Evolutionary conservation across 805 yeast genomes (phyloP), one percentile per base, ranked within the genome.

Genomic region (Candida dendrica): DNA sequence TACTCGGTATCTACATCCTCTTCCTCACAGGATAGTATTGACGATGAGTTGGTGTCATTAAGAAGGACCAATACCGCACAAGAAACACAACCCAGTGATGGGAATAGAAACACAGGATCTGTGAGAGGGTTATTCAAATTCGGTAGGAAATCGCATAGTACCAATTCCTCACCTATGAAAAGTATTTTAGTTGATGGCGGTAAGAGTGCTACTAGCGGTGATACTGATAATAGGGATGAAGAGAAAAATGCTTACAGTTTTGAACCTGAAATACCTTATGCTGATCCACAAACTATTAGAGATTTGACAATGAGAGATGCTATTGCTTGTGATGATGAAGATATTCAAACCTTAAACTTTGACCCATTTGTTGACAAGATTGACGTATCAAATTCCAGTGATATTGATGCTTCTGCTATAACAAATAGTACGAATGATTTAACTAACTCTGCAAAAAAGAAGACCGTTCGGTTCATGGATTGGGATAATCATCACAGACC

Each of bases 1-100:
- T 32, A 32, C 19, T 32, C 34, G 16, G 17, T 15, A 4, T 32
- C 34, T 5, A 13, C 34, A 15, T 32, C 34, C 13, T 32, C 34
- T 8, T 42, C 47, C 18, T 27, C 40, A 10, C 34, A 19, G 15
- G 48, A 45, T 15, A 45, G 47, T 22, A 41, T 35, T 3, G 14
- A 36, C 4, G 42, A 33, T 14, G 43, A 45, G 20, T 40, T 45
- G 39, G 36, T 16, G 6, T 45, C 49, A 10, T 37, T 44, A 18
- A 36, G 26, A 33, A 14, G 36, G 17, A n/a, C 35, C 14, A 37
- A 30, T 30, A 30, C 29, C 8, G 35, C 19, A 18, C 39, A 34
- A 18, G 37, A 22, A 4, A 3, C 13, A 30, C 39, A 34, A 34
- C n/a, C 7, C 6, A 3, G 6, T 19, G 10, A 13, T 22, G 13